phyloP scores from a whole-genome alignment of 495 filamentous ascomycete species.

The Lasiosphaeria ovina region DNA sequence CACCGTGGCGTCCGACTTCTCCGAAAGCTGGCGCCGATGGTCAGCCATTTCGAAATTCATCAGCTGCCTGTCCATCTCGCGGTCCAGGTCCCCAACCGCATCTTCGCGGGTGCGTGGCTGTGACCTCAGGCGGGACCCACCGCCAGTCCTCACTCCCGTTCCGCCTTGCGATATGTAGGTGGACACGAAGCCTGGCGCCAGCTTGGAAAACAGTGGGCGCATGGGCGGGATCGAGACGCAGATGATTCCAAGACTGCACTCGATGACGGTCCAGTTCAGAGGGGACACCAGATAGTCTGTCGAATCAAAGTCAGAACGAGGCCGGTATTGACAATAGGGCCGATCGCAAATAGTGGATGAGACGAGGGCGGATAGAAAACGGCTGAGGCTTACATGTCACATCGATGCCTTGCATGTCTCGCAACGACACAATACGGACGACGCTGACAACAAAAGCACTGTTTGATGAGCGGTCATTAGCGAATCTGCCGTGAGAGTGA shows the following conservation, averaged over 20 bases:
- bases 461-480: background rate
- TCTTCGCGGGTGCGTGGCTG: constrained; percentile 8
- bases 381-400: constrained; percentile 23
- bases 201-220: constrained; percentile 25
- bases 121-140: background rate
- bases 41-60: constrained; percentile 16
- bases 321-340: too few relatives aligned
- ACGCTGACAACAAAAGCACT: constrained; percentile 30
- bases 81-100: background rate
- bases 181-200: constrained; percentile 11
- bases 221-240: constrained; percentile 31
- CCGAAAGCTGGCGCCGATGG: background rate
- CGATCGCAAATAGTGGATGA: background rate
- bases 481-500: background rate
- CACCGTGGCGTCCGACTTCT: background rate
- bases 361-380: background rate
- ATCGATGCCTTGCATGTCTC: constrained; percentile 23
- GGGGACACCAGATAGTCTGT: constrained; percentile 27
- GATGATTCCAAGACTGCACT: constrained; percentile 32
- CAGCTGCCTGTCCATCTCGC: constrained; percentile 18
- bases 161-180: constrained; percentile 5
- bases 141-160: background rate
- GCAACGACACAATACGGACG: constrained; percentile 22
- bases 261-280: constrained; percentile 34
- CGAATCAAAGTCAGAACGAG: background rate